phyloP scores from a whole-genome alignment of 2,329 filamentous ascomycete genomes.

The Nigrospora osmanthi region DNA sequence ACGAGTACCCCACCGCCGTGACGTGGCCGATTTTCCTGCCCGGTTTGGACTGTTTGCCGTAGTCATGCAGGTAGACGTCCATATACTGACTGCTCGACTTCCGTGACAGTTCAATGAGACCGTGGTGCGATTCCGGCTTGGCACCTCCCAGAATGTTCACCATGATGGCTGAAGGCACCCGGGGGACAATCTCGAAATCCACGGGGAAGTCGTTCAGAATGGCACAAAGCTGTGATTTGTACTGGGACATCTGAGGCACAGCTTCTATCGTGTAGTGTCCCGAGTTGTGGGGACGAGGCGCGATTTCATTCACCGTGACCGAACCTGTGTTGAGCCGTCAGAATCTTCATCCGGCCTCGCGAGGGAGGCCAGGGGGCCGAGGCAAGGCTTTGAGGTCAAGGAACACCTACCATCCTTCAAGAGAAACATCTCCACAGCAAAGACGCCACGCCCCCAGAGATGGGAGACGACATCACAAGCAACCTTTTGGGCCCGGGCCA shows the following conservation, averaged over 20 bases:
- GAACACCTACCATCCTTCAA: conserved; percentile 52
- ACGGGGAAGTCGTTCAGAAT: conserved; percentile 63
- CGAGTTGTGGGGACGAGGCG: conserved; percentile 61
- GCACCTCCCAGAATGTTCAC: conserved; percentile 71
- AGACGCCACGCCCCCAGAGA: conserved; percentile 84
- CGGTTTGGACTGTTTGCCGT: conserved; percentile 82
- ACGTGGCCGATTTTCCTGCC: conserved; percentile 95
- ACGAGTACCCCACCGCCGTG: conserved; percentile 65
- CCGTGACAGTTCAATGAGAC: conserved; percentile 38
- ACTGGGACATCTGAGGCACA: conserved; percentile 79
- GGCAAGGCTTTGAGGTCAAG: background rate
- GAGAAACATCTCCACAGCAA: conserved; percentile 95
- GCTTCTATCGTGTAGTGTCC: conserved; percentile 95
- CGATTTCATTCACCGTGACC: conserved; percentile 69
- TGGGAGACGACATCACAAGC: conserved; percentile 72
- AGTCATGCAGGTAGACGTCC: conserved; percentile 67
- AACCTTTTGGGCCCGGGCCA: conserved; percentile 62
- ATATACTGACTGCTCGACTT: conserved; percentile 33
- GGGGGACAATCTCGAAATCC: conserved; percentile 45
- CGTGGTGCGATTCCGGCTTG: conserved; percentile 52
- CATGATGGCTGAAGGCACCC: conserved; percentile 62
- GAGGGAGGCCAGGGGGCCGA: background rate
- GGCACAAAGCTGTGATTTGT: conserved; percentile 78
- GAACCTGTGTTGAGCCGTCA: conserved; percentile 26
- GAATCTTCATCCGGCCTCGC: too few relatives aligned